These are phyloP conservation scores for Rosa persica DNA, from an alignment of 306 rosid species.

Conservation along the genomic window DNA sequence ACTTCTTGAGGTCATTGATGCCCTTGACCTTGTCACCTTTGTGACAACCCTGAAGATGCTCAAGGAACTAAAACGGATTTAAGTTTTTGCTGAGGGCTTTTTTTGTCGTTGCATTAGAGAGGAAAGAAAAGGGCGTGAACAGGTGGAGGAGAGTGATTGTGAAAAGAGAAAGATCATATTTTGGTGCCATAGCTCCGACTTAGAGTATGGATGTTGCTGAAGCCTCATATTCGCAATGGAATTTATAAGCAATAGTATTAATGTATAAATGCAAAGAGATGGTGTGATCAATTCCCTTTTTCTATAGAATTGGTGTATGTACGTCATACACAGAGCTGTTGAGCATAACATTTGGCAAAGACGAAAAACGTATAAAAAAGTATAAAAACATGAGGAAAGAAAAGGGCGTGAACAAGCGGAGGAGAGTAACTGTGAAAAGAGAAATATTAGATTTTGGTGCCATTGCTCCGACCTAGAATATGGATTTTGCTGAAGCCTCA, in stretches of 20 bases:
- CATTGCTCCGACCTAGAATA: conserved; percentile 11
- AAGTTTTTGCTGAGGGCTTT: too few species aligned
- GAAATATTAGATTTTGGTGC: conserved; percentile 12
- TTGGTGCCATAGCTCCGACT: conserved; percentile 21
- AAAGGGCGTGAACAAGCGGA: neutral
- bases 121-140: conserved; percentile 1
- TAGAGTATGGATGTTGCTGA: neutral
- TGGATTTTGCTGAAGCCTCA: neutral
- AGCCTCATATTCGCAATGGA: neutral
- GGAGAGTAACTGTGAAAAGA: neutral
- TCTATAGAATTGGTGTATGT: too few species aligned
- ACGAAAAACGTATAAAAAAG: too few species aligned
- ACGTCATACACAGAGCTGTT: too few species aligned
- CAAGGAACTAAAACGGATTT: conserved; percentile 30
- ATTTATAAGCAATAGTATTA: neutral
- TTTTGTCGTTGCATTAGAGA: neutral
- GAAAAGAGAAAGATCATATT: conserved; percentile 1
- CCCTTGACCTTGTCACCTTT: conserved; percentile 41
- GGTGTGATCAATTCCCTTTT: too few species aligned
- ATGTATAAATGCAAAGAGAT: neutral
- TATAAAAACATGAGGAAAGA: too few species aligned
- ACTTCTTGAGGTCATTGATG: conserved; percentile 30
- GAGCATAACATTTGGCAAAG: too few species aligned
- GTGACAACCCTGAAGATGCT: conserved; percentile 30
- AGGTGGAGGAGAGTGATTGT: neutral